Conservation (phyloP, 2,329 filamentous ascomycete species). For the Aurifilum marmelostoma region DNA sequence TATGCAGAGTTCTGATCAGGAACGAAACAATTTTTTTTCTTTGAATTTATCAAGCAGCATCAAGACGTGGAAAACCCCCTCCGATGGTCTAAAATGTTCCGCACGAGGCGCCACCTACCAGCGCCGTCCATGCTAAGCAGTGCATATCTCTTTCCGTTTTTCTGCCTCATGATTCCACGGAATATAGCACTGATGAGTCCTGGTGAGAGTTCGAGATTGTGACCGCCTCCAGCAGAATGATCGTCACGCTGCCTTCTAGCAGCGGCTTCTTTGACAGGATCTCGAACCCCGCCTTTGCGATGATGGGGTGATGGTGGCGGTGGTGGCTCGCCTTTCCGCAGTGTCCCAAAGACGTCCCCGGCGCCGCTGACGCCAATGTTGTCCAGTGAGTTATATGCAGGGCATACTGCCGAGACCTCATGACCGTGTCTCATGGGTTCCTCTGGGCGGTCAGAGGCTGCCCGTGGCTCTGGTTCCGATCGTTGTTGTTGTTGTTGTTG, state of each 20-base stretch:
- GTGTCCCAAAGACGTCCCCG: not conserved
- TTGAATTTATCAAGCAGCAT: slow-evolving; percentile 9
- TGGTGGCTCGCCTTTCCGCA: not conserved
- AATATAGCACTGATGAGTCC: slow-evolving; percentile 19
- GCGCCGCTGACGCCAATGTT: not conserved
- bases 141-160: slow-evolving; percentile 10
- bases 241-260: not conserved
- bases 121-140: slow-evolving; percentile 19
- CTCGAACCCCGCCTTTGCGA: not conserved
- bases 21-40: not conserved
- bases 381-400: not conserved
- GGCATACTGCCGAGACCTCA: not conserved
- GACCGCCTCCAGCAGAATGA: not conserved
- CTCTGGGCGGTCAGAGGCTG: not conserved
- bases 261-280: not conserved
- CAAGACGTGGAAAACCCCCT: not conserved
- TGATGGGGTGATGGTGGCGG: not conserved
- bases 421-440: not conserved
- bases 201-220: slow-evolving; percentile 3
- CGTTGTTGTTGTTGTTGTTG: not conserved
- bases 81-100: not conserved
- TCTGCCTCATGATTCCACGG: not conserved
- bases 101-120: slow-evolving; percentile 24
- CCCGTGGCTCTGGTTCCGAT: not conserved
- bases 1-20: not conserved